phyloP scores from a whole-genome alignment of 805 yeast genomes.

The Yamadazyma philogaea region DNA sequence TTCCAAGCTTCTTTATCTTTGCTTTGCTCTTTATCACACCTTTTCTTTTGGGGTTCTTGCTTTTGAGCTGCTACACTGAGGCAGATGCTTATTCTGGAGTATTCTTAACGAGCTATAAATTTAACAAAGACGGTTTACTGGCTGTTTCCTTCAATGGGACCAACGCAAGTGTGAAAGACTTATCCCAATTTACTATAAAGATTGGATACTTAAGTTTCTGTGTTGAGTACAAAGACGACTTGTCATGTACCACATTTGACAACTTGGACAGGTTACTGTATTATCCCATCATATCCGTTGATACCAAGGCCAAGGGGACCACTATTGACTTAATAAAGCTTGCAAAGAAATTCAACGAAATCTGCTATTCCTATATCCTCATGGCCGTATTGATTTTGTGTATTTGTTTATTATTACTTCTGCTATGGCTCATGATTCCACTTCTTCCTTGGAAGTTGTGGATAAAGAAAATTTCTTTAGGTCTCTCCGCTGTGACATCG shows the following conservation, averaged over 20 bases:
- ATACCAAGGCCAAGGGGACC: constrained; percentile 6
- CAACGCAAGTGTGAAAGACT: constrained; percentile 18
- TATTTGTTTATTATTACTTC: constrained; percentile 37
- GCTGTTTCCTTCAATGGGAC: constrained; percentile 12
- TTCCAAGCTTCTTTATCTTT: constrained; percentile 28
- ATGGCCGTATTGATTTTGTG: constrained; percentile 47
- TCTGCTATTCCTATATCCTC: constrained; percentile 54
- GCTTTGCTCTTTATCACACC: constrained; percentile 45
- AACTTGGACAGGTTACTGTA: constrained; percentile 20
- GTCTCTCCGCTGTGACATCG: constrained; percentile 33
- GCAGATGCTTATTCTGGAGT: constrained; percentile 44
- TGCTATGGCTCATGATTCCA: constrained; percentile 39
- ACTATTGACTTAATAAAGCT: constrained; percentile 45
- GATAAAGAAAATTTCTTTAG: constrained; percentile 22
- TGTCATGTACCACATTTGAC: constrained; percentile 36
- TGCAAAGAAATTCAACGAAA: constrained; percentile 42
- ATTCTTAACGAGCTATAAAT: constrained; percentile 47
- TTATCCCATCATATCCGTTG: constrained; percentile 15
- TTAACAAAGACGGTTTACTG: constrained; percentile 34
- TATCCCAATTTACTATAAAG: constrained; percentile 43
- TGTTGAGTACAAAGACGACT: constrained; percentile 30
- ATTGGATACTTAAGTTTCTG: constrained; percentile 61
- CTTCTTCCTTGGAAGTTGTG: constrained; percentile 42
- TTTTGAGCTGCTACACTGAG: constrained; percentile 52
- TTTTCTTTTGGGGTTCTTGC: constrained; percentile 51